A percentile compares a stretch with the other conserved stretches of the same genome.
Conservation (phyloP, 2,329 filamentous ascomycete species). For the Cercospora nicotianae region DNA sequence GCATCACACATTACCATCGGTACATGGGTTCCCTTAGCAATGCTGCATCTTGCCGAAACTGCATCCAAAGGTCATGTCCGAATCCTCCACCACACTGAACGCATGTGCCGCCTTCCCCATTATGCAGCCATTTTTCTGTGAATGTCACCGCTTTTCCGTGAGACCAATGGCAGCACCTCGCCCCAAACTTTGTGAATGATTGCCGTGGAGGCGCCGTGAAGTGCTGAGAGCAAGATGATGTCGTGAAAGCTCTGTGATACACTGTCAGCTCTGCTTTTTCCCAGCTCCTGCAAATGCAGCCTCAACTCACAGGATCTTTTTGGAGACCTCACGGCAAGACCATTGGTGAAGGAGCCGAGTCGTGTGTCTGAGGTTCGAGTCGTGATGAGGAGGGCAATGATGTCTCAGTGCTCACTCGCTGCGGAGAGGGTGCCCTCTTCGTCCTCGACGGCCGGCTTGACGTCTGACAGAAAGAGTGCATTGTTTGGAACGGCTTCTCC, state of each 20-base stretch:
- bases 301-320: neutral
- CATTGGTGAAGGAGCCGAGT: neutral
- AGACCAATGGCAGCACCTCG: neutral
- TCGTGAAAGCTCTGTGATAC: neutral
- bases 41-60: conserved; percentile 4
- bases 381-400: neutral
- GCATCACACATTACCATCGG: conserved; percentile 29
- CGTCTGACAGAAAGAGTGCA: conserved; percentile 34
- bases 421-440: conserved; percentile 39
- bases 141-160: neutral
- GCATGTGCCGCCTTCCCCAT: conserved; percentile 1
- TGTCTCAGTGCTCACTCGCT: conserved; percentile 27
- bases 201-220: neutral
- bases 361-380: neutral
- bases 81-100: neutral
- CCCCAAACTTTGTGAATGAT: neutral
- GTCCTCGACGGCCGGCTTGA: conserved; percentile 27
- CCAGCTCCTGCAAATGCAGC: neutral
- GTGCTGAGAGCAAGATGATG: neutral
- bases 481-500: conserved; percentile 24
- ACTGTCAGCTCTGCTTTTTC: neutral
- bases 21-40: conserved; percentile 5
- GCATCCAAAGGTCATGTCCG: conserved; percentile 8
- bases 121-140: neutral
- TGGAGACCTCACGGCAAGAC: neutral